A percentile compares a stretch with the other conserved stretches of the same genome.
Evolutionary conservation across 1,284 basidiomycete species (phyloP).

Genomic region (Heterobasidion annosum): DNA sequence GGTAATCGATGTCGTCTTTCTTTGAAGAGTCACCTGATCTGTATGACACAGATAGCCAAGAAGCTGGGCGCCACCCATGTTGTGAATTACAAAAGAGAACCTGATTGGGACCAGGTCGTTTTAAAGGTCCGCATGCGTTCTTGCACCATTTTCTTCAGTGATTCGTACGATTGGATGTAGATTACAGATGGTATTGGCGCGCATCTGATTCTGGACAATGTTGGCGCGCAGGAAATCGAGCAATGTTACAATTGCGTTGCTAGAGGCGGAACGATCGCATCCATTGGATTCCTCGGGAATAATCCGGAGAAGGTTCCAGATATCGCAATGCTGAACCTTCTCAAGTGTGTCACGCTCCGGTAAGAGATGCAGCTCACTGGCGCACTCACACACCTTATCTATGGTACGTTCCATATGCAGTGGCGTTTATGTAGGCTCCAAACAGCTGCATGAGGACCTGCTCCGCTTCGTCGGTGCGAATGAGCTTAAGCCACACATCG

Average conservation of each 20-base stretch:
- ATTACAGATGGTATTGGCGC: conserved; percentile 13
- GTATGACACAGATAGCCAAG: conserved; percentile 22
- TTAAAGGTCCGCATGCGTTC: conserved; percentile 15
- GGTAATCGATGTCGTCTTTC: neutral
- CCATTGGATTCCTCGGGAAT: conserved; percentile 15
- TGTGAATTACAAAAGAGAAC: conserved; percentile 24
- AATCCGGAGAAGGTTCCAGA: neutral
- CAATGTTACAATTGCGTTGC: conserved; percentile 8
- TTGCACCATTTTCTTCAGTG: neutral
- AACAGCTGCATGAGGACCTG: conserved; percentile 25
- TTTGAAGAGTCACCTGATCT: conserved; percentile 45
- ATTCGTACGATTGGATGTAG: neutral
- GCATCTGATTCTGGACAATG: conserved; percentile 15
- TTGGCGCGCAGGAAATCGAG: conserved; percentile 13
- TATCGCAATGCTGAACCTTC: neutral
- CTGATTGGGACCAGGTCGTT: conserved; percentile 21
- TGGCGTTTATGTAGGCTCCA: conserved; percentile 3
- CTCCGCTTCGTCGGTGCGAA: conserved; percentile 22
- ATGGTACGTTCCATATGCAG: neutral
- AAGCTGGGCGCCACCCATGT: conserved; percentile 24
- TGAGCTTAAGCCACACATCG: conserved; percentile 25
- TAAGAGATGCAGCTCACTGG: neutral
- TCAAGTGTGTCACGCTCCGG: neutral
- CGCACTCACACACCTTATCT: neutral
- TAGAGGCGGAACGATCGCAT: conserved; percentile 13